Conservation (phyloP, 495 filamentous ascomycete genomes). For the Xylaria acuta region DNA sequence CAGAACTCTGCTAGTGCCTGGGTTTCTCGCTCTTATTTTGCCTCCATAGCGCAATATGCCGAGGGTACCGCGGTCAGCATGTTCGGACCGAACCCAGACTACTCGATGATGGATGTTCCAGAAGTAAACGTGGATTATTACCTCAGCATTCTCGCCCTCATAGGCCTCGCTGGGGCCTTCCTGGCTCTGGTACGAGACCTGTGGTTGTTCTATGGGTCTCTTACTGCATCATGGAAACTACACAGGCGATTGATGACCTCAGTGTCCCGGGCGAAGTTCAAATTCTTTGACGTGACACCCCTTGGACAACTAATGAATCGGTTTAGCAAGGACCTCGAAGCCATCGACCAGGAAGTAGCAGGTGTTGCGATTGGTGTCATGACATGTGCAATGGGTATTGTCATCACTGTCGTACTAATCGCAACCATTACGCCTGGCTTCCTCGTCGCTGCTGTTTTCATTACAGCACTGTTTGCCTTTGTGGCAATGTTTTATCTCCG, state of each 20-base stretch:
- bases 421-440: constrained; percentile 91
- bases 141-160: constrained; percentile 77
- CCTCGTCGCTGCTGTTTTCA: constrained; percentile 85
- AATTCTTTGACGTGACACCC: constrained; percentile 97
- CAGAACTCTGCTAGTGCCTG: constrained; percentile 36
- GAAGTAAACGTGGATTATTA: constrained; percentile 85
- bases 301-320: constrained; percentile 97
- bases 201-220: constrained; percentile 89
- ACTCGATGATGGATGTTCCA: constrained; percentile 42
- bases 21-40: constrained; percentile 43
- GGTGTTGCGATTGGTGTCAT: constrained; percentile 77
- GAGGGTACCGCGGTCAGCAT: constrained; percentile 34
- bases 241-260: constrained; percentile 79
- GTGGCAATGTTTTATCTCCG: constrained; percentile 89
- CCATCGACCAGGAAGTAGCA: constrained; percentile 94
- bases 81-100: constrained; percentile 30
- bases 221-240: constrained; percentile 85
- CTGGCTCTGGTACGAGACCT: constrained; percentile 81
- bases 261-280: constrained; percentile 88
- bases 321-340: constrained; percentile 96
- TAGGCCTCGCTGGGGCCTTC: constrained; percentile 74
- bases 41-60: constrained; percentile 42
- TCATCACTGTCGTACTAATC: constrained; percentile 92
- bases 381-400: constrained; percentile 64
- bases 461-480: constrained; percentile 79